Percentiles rank a stretch among this genome's conserved stretches.
phyloP scores from a whole-genome alignment of 2,329 filamentous ascomycete genomes.

The Aspergillus pseudoviridinutans region DNA sequence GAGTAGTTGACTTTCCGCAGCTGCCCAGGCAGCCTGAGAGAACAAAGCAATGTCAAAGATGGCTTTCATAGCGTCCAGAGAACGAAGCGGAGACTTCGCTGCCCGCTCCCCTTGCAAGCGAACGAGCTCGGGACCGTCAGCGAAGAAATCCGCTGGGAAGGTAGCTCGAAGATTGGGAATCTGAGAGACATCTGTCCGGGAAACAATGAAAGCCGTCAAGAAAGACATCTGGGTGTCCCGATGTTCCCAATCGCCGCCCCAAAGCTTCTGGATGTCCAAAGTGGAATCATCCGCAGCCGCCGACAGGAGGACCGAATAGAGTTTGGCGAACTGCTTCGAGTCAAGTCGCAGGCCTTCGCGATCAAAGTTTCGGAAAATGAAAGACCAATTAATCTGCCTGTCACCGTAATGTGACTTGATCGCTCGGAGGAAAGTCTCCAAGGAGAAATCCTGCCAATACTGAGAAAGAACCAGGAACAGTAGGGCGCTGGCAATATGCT shows the following conservation, averaged over 20 bases:
- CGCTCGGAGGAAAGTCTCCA: constrained; percentile 62
- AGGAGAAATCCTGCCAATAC: constrained; percentile 61
- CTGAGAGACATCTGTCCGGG: constrained; percentile 74
- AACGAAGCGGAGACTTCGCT: constrained; percentile 81
- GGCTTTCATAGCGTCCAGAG: constrained; percentile 72
- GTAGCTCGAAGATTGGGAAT: constrained; percentile 78
- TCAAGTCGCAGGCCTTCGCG: constrained; percentile 72
- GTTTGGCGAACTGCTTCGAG: constrained; percentile 70
- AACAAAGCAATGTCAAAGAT: constrained; percentile 61
- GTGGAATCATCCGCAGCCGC: constrained; percentile 60
- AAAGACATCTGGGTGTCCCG: constrained; percentile 91
- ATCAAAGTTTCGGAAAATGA: constrained; percentile 76
- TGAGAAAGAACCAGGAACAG: constrained; percentile 64
- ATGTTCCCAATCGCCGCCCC: constrained; percentile 85
- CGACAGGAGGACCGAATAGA: constrained; percentile 75
- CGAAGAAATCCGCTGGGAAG: constrained; percentile 65
- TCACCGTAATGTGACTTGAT: constrained; percentile 53
- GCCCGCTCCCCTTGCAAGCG: constrained; percentile 61
- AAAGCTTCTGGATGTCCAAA: constrained; percentile 82
- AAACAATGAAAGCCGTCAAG: constrained; percentile 77
- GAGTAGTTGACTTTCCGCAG: constrained; percentile 54
- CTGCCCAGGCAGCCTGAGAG: constrained; percentile 54
- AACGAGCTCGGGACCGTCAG: constrained; percentile 56
- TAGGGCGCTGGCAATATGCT: constrained; percentile 76
- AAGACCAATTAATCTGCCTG: constrained; percentile 59